These are phyloP conservation scores for Amyloporia xantha DNA, from an alignment of 768 basidiomycete genomes.

Conservation along the genomic window DNA sequence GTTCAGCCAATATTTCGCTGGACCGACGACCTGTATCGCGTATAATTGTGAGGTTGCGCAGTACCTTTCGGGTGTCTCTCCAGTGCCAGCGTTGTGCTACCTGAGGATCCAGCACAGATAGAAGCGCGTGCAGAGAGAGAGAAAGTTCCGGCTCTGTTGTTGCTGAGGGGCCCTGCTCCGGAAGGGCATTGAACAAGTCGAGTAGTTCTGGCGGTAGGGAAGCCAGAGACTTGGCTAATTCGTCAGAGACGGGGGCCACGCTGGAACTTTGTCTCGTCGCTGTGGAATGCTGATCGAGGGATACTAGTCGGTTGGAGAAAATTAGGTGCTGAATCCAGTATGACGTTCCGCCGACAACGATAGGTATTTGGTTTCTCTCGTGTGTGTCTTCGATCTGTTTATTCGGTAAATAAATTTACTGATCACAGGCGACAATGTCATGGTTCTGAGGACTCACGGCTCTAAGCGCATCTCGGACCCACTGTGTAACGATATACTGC, in stretches of 20 bases:
- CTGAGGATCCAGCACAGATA: constrained; percentile 60
- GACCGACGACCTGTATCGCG: constrained; percentile 58
- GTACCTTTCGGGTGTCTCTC: constrained; percentile 87
- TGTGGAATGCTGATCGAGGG: constrained; percentile 13
- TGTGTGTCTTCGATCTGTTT: constrained; percentile 73
- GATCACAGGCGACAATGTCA: not conserved
- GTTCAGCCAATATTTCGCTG: constrained; percentile 64
- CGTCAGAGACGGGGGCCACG: constrained; percentile 5
- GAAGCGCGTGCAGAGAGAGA: constrained; percentile 57
- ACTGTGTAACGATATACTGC: constrained; percentile 82
- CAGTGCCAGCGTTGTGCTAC: constrained; percentile 92
- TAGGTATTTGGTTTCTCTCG: constrained; percentile 57
- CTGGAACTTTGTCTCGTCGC: not conserved
- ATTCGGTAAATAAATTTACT: constrained; percentile 6
- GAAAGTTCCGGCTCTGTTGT: constrained; percentile 47
- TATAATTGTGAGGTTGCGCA: constrained; percentile 72
- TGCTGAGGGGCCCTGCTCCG: constrained; percentile 53
- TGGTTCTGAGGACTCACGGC: constrained; percentile 45
- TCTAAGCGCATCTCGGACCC: constrained; percentile 76
- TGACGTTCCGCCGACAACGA: constrained; percentile 91
- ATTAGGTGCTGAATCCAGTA: constrained; percentile 98
- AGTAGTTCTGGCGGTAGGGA: constrained; percentile 42
- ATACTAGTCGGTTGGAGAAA: constrained; percentile 69
- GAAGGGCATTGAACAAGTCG: constrained; percentile 49
- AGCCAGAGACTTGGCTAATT: constrained; percentile 35